phyloP scores from a whole-genome alignment of 2,329 filamentous ascomycete genomes.

The Aspergillus fischeri region DNA sequence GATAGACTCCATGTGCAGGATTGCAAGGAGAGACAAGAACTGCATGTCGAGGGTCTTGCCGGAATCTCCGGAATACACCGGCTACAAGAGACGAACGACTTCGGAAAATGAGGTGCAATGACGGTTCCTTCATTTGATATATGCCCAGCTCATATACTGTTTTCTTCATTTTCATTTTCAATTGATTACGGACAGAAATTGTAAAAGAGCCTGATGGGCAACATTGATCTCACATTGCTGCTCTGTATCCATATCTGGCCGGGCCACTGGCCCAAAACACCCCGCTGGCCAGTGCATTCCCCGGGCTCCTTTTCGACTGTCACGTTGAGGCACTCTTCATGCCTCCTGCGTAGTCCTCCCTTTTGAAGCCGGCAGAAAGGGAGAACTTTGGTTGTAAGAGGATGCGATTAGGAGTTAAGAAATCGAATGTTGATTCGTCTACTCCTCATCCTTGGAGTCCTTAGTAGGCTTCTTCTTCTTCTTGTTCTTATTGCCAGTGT shows the following conservation, averaged over 20 bases:
- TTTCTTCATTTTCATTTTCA: constrained; percentile 11
- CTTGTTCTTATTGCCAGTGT: constrained; percentile 68
- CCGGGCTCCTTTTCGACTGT: neutral
- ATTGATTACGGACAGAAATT: constrained; percentile 16
- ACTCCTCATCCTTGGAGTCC: constrained; percentile 42
- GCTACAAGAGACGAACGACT: neutral
- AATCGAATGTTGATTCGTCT: constrained; percentile 17
- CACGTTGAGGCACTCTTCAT: neutral
- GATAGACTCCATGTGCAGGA: neutral
- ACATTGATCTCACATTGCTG: constrained; percentile 1
- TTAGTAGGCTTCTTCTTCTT: constrained; percentile 72
- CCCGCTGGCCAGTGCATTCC: neutral
- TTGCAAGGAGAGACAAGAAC: neutral
- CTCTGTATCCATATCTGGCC: neutral
- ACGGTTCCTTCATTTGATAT: constrained; percentile 3
- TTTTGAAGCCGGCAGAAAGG: neutral
- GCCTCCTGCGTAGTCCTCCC: neutral
- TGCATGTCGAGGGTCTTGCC: neutral
- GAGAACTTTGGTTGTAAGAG: neutral
- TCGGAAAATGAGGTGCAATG: neutral
- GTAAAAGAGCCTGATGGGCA: constrained; percentile 2
- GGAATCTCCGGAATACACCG: neutral
- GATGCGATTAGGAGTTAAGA: neutral
- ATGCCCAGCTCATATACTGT: constrained; percentile 9
- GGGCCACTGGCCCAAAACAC: neutral